Evolutionary conservation across 441 rosid genomes (phyloP), one percentile per base, ranked within the genome.

Genomic region (Bocquillonia castaneifolia): DNA sequence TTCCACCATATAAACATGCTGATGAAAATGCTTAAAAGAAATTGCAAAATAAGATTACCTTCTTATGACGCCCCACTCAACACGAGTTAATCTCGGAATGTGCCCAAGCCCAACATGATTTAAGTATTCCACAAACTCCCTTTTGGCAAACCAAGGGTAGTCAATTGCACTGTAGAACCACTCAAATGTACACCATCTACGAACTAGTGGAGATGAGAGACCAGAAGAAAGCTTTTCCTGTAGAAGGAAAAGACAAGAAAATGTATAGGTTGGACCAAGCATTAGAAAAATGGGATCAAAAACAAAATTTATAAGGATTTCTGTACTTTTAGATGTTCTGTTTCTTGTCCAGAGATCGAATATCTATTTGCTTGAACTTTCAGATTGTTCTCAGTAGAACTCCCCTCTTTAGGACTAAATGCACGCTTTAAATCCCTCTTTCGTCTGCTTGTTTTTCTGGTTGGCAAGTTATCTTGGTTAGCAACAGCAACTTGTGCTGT

Each of bases 141-240:
- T 84, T 74, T 90, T 90, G 44, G 96, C 91, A 86, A 96, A 96
- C 99, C 99, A 96, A 36, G 98, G 96, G 72, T 88, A 91, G 77
- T 96, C 99, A 66, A 93, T 88, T 55, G 97, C 96, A 79, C 98
- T 86, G 70, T 90, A 93, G 80, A 96, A 96, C 99, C 99, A 96
- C 81, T 96, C 98, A 79, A 77, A 96, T 59, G 72, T 77, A 83
- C 97, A 96, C 96, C 98, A 87, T 82, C 88, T 83, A 53, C 88
- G 87, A 10, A 83, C 86, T 69, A 88, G 60, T 54, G 79, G 73
- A 55, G 85, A 80, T 72, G 98, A 90, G 71, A 96, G 77, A 76
- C 84, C 82, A 72, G 78, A 75, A 47, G 88, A 85, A 68, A 91
- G 78, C 74, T 81, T 80, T 77, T 87, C 87, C 98, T 93, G 87